phyloP scores from a whole-genome alignment of 305 asterid genomes.

The Solanum hybrid region DNA sequence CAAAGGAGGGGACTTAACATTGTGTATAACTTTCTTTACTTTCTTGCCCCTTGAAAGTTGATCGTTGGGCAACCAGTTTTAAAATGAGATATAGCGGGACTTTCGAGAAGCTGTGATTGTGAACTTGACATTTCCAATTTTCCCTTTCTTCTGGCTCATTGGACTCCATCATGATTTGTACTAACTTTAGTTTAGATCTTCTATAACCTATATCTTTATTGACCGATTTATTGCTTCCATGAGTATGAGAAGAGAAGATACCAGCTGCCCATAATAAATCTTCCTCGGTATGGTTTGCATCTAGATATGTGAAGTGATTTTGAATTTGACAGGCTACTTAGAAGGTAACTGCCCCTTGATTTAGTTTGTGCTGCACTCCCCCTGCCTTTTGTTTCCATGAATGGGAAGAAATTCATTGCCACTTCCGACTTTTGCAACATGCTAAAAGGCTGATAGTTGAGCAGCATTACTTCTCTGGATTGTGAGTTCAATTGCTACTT shows the following conservation, averaged over 20 bases:
- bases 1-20: neutral
- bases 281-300: neutral
- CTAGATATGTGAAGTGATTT: neutral
- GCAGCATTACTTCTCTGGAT: neutral
- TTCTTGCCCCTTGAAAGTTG: neutral
- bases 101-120: neutral
- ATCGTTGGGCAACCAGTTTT: neutral
- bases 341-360: neutral
- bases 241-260: neutral
- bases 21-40: neutral
- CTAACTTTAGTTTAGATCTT: neutral
- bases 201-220: neutral
- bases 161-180: neutral
- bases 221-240: neutral
- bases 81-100: neutral
- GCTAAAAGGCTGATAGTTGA: neutral
- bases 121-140: neutral
- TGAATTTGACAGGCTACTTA: neutral
- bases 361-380: neutral
- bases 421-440: neutral
- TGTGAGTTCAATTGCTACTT: neutral
- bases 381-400: neutral
- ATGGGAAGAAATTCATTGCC: neutral
- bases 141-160: neutral
- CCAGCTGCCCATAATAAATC: neutral